A percentile compares a stretch with the other conserved stretches of the same genome.
These are phyloP conservation scores for Casuarina equisetifolia DNA, from an alignment of 306 rosid species.

Conservation along the genomic window DNA sequence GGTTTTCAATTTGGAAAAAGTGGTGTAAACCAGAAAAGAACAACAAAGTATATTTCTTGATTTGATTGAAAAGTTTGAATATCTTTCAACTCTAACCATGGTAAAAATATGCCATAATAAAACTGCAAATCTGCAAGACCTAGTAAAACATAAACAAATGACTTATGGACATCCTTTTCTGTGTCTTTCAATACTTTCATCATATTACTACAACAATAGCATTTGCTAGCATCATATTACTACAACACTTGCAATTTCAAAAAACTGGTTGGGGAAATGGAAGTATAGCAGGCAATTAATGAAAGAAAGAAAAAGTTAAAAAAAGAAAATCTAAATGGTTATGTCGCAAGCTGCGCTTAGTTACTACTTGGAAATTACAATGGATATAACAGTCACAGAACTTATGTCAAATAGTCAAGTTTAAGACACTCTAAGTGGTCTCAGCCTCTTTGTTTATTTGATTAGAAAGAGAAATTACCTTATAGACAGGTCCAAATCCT, in stretches of 20 bases:
- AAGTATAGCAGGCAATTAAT: neutral
- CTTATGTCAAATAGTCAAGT: neutral
- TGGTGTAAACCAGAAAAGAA: neutral
- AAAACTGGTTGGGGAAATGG: neutral
- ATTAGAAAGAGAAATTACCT: conserved; percentile 40
- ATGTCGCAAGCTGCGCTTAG: no score
- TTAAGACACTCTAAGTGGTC: neutral
- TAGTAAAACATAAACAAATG: neutral
- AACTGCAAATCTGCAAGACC: neutral
- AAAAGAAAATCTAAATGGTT: no score
- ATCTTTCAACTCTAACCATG: neutral
- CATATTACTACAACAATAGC: neutral
- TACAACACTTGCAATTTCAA: neutral
- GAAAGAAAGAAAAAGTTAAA: neutral
- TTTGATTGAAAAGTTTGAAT: neutral
- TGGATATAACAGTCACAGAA: neutral
- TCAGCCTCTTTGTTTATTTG: no score
- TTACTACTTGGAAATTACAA: no score
- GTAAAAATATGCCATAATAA: neutral
- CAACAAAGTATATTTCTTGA: neutral
- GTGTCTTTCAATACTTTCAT: neutral
- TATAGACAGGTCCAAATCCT: conserved; percentile 84
- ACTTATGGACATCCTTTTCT: neutral
- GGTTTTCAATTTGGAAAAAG: neutral
- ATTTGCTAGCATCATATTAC: neutral